Percentiles rank a stretch among this genome's conserved stretches.
Evolutionary conservation across 805 yeast species (phyloP).

Genomic region (Pichia gijzeniarum): DNA sequence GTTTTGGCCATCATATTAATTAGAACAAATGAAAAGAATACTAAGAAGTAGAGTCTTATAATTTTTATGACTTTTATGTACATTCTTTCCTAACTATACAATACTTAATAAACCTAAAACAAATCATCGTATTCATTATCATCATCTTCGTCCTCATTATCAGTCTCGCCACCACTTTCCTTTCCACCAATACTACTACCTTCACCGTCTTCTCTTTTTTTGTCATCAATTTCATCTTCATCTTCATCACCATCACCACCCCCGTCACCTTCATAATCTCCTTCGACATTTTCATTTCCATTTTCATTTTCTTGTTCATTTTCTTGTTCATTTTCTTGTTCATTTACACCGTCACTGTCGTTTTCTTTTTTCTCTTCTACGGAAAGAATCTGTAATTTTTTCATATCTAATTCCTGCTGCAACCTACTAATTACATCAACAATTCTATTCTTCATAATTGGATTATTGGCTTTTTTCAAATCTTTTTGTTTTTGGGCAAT

Average conservation of each 20-base stretch:
- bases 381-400: conserved; percentile 51
- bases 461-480: conserved; percentile 68
- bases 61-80: neutral
- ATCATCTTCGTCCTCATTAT: conserved; percentile 12
- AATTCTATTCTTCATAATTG: conserved; percentile 81
- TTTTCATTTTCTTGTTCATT: conserved; percentile 19
- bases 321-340: conserved; percentile 19
- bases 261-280: conserved; percentile 22
- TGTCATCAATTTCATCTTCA: conserved; percentile 28
- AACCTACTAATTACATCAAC: conserved; percentile 72
- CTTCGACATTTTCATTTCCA: conserved; percentile 16
- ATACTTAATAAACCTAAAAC: conserved; percentile 14
- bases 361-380: conserved; percentile 22
- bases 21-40: conserved; percentile 17
- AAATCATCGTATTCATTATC: conserved; percentile 17
- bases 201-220: conserved; percentile 26
- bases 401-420: conserved; percentile 74
- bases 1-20: conserved; percentile 24
- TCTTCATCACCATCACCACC: conserved; percentile 25
- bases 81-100: neutral
- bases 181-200: neutral
- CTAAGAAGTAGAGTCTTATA: too few relatives aligned
- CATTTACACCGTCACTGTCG: conserved; percentile 14
- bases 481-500: conserved; percentile 70
- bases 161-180: neutral